phyloP scores from a whole-genome alignment of 495 filamentous ascomycete genomes.

The Annulohypoxylon nitens region DNA sequence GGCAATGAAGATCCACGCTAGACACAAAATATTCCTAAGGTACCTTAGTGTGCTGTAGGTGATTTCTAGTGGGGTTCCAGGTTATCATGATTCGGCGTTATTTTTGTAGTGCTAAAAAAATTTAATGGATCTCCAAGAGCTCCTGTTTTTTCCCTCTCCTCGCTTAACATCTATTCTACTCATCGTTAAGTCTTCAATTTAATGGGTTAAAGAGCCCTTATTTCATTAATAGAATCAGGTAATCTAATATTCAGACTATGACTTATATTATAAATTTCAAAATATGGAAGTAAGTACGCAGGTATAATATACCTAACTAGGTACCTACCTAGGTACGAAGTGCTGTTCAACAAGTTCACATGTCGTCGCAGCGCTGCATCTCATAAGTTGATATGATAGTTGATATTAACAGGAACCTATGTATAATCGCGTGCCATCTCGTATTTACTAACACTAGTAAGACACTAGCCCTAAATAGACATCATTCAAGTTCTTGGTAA shows the following conservation, averaged over 20 bases:
- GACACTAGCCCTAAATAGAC: conserved; percentile 9
- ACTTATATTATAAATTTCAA: background rate
- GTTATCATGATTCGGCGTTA: background rate
- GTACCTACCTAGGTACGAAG: background rate
- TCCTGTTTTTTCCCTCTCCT: background rate
- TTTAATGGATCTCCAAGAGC: background rate
- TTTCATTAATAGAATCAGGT: background rate
- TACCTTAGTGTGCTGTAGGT: background rate
- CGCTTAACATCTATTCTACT: background rate
- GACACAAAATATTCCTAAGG: background rate
- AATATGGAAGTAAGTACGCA: background rate
- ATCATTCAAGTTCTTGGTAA: background rate
- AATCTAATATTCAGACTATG: no score
- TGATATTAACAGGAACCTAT: background rate
- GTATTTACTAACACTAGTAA: conserved; percentile 10
- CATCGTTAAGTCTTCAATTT: background rate
- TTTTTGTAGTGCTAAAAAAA: background rate
- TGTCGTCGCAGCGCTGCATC: background rate
- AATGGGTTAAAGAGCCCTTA: background rate
- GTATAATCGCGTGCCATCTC: conserved; percentile 2
- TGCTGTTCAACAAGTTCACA: background rate
- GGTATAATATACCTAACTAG: background rate
- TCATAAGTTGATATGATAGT: background rate
- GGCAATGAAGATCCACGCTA: no score
- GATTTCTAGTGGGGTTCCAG: background rate